phyloP scores from a whole-genome alignment of 805 yeast species.

The Candida nemodendra region DNA sequence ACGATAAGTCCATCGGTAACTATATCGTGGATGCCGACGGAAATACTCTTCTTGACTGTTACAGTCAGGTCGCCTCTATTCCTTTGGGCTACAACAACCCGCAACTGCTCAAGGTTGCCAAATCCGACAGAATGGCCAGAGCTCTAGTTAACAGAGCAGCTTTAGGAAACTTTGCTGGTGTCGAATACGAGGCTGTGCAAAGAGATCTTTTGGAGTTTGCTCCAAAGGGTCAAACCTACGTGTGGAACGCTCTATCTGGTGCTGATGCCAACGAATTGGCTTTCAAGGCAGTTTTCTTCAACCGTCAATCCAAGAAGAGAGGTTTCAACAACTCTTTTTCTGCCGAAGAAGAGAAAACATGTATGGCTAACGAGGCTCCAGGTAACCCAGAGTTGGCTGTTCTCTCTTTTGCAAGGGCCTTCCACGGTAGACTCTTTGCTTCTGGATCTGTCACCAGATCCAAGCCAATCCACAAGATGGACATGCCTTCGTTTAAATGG shows the following conservation, averaged over 20 bases:
- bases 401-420: slow-evolving; percentile 80
- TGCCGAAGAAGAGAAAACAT: slow-evolving; percentile 63
- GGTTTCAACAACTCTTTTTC: slow-evolving; percentile 62
- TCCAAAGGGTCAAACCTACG: slow-evolving; percentile 70
- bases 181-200: slow-evolving; percentile 48
- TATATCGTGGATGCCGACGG: slow-evolving; percentile 82
- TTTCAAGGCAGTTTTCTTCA: slow-evolving; percentile 84
- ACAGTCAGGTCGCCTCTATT: slow-evolving; percentile 83
- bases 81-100: slow-evolving; percentile 88
- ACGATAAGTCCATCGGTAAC: slow-evolving; percentile 72
- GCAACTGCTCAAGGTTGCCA: slow-evolving; percentile 63
- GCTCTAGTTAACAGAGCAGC: slow-evolving; percentile 85
- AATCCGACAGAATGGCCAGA: slow-evolving; percentile 64
- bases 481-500: slow-evolving; percentile 93
- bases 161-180: slow-evolving; percentile 75
- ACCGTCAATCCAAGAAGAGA: slow-evolving; percentile 68
- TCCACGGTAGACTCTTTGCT: slow-evolving; percentile 95
- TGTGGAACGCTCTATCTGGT: slow-evolving; percentile 82
- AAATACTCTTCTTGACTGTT: slow-evolving; percentile 68
- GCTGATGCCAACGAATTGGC: slow-evolving; percentile 90
- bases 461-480: slow-evolving; percentile 91
- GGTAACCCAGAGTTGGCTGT: slow-evolving; percentile 88
- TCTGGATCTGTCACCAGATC: slow-evolving; percentile 89
- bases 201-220: slow-evolving; percentile 70
- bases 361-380: slow-evolving; percentile 81